These are phyloP conservation scores for Ormosia semicastrata DNA, from an alignment of 306 rosid species.

Conservation along the genomic window DNA sequence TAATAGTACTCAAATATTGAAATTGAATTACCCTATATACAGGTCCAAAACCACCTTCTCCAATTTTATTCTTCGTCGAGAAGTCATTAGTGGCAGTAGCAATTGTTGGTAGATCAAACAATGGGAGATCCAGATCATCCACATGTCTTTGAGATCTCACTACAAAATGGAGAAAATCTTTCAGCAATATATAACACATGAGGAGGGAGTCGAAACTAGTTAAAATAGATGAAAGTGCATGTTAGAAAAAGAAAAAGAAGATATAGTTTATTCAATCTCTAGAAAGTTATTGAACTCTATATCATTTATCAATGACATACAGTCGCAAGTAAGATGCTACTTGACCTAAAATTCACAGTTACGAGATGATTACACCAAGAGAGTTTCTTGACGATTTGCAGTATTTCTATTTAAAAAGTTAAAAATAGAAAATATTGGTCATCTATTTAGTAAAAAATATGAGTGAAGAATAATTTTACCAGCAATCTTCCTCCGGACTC, in stretches of 20 bases:
- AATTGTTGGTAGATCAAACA: not conserved
- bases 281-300: not conserved
- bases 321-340: not conserved
- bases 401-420: not conserved
- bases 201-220: not conserved
- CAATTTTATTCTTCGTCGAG: not conserved
- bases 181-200: not conserved
- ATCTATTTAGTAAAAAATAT: not conserved
- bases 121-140: constrained; percentile 35
- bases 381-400: not conserved
- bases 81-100: constrained; percentile 1
- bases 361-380: not conserved
- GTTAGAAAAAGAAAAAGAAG: too few relatives aligned
- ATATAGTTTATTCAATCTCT: not conserved
- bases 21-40: constrained; percentile 28
- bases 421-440: not conserved
- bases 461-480: not conserved
- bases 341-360: not conserved
- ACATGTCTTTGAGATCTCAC: not conserved
- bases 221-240: too few relatives aligned
- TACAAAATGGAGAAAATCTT: not conserved
- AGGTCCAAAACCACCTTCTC: constrained; percentile 35
- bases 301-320: too few relatives aligned
- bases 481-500: not conserved
- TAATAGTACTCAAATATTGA: not conserved